Conservation (phyloP, 371 early-diverging fungal genomes). For the Chytridium lagenaria region DNA sequence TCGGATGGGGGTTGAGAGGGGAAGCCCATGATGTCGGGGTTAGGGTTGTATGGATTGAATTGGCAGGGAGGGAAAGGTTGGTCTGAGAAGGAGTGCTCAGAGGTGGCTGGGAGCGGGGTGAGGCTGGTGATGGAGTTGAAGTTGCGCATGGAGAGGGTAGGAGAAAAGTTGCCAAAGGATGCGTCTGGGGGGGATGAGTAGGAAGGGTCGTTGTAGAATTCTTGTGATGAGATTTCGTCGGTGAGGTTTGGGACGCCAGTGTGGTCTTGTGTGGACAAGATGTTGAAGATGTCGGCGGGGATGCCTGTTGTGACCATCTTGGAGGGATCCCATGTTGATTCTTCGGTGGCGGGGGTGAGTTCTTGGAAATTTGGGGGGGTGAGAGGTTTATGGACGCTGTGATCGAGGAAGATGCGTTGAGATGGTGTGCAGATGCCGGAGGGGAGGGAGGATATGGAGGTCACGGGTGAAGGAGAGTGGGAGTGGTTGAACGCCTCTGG, state of each 20-base stretch:
- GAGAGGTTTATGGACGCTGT: not conserved
- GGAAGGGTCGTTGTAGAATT: not conserved
- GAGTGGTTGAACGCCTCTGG: not conserved
- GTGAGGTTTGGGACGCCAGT: not conserved
- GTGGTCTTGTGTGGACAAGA: not conserved
- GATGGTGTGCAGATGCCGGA: no score
- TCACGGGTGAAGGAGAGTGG: not conserved
- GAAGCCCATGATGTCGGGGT: slow-evolving; percentile 4
- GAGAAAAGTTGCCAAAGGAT: not conserved
- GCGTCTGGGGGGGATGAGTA: not conserved
- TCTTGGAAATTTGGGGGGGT: not conserved
- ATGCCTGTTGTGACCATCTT: not conserved
- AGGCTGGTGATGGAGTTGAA: not conserved
- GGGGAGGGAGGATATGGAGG: not conserved
- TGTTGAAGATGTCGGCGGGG: not conserved
- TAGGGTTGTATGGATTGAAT: not conserved
- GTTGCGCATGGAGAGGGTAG: not conserved
- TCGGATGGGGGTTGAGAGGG: no score
- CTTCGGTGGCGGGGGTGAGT: not conserved
- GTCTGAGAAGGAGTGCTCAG: not conserved
- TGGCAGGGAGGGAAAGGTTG: no score
- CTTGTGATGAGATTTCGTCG: not conserved
- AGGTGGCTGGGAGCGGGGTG: not conserved
- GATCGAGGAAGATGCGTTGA: not conserved
- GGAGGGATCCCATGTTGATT: not conserved